A percentile compares a stretch with the other conserved stretches of the same genome.
Evolutionary conservation across 345 rosid genomes (phyloP).

Genomic region (Lumnitzera littorea): DNA sequence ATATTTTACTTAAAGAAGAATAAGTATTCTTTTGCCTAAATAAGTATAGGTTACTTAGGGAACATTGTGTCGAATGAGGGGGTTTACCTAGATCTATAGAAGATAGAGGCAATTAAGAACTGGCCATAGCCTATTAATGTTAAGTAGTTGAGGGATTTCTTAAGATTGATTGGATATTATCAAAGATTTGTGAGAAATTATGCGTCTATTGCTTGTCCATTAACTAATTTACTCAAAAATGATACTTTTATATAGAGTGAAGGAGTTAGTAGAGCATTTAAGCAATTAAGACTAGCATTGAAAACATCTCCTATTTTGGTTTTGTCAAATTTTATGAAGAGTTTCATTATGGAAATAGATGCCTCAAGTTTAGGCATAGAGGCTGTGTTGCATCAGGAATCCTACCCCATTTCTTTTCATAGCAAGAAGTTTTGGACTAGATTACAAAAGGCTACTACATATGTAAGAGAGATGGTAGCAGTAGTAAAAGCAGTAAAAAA

Average conservation of each 20-base stretch:
- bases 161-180: neutral
- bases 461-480: too few relatives aligned
- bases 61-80: neutral
- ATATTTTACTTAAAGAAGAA: neutral
- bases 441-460: too few relatives aligned
- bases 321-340: conserved; percentile 1
- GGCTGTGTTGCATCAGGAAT: too few relatives aligned
- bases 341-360: conserved; percentile 3
- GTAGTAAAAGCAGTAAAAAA: too few relatives aligned
- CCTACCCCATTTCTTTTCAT: too few relatives aligned
- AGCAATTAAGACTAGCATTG: neutral
- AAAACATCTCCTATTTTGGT: conserved; percentile 16
- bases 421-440: too few relatives aligned
- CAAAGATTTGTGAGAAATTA: neutral
- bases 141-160: neutral
- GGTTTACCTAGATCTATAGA: neutral
- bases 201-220: neutral
- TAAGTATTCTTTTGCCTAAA: neutral
- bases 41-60: too few relatives aligned
- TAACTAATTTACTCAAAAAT: neutral
- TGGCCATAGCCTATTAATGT: neutral
- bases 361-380: too few relatives aligned
- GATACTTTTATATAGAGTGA: neutral
- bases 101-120: neutral
- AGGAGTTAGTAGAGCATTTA: neutral